Base-by-base conservation (phyloP, 2,329 filamentous ascomycete species). In the Fusarium odoratissimum region DNA sequence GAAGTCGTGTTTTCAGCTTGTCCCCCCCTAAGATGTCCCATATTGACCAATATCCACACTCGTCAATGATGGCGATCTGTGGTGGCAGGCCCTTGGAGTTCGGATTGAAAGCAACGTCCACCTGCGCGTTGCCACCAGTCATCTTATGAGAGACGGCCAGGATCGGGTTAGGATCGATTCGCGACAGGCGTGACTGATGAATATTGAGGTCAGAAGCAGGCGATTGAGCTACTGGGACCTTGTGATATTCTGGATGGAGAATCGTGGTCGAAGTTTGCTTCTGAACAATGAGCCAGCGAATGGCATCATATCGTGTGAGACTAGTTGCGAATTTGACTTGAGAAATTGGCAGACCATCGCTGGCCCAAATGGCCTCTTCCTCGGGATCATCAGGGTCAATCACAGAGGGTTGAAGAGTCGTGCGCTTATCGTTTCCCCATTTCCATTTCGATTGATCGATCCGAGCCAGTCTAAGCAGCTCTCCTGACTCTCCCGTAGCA, bases 41-140 rank as follows among this genome's bases (percentile, higher is more conserved):
- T 8, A 94, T 80, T 46, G 84, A 90, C 93, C 92, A 95, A 64
- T 83, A 84, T 3, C 92, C 92, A 38, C 82, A 82, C 57, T 89
- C 84, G 75, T 95, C 91, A 23, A 95, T 84, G 31, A 94, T 83
- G 21, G 86, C 91, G 58, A 95, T 81, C 74, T 92, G 91, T 3
- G 89, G 86, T 85, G 88, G 79, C 82, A 88, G 71, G 64, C 82
- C 77, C 23, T 67, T 72, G 9, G 76, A 77, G 8, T 80, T 80
- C 1, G 91, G 88, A 70, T 91, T 91, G 78, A 95, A 93, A 0
- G 88, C 81, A 6, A 92, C 83, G 79, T 95, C 91, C 0, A 86
- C 86, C 74, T 93, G 91, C 1, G 84, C 77, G 35, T 80, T 82
- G 3, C 87, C 87, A 4, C 88, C 90, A 1, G 89, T 91, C 35